A percentile compares a stretch with the other conserved stretches of the same genome.
phyloP scores from a whole-genome alignment of 2,329 filamentous ascomycete genomes.

The Hypoxylon sp. region DNA sequence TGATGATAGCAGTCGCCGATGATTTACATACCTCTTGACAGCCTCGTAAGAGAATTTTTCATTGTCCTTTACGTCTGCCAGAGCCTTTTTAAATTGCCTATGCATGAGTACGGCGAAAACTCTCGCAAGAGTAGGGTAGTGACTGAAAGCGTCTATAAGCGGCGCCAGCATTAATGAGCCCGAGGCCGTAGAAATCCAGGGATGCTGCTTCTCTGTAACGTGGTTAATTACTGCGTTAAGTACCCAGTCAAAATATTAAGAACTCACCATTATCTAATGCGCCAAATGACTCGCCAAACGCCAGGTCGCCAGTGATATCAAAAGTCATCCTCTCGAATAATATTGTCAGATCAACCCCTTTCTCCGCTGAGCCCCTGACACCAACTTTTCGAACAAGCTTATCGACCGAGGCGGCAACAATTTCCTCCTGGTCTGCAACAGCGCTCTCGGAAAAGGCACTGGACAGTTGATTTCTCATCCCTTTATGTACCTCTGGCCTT shows the following conservation, averaged over 20 bases:
- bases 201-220: conserved; percentile 43
- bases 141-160: conserved; percentile 45
- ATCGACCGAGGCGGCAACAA: conserved; percentile 45
- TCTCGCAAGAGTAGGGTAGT: conserved; percentile 44
- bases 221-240: background rate
- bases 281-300: conserved; percentile 46
- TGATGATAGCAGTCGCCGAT: background rate
- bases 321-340: conserved; percentile 45
- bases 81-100: conserved; percentile 34
- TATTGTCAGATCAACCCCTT: conserved; percentile 30
- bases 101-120: conserved; percentile 31
- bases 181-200: conserved; percentile 46
- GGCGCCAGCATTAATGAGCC: conserved; percentile 40
- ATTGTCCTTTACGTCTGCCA: conserved; percentile 34
- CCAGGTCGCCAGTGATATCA: conserved; percentile 46
- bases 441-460: conserved; percentile 50
- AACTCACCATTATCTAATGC: conserved; percentile 42
- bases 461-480: conserved; percentile 47
- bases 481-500: conserved; percentile 39
- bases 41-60: conserved; percentile 43
- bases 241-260: background rate
- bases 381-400: conserved; percentile 38
- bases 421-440: conserved; percentile 50
- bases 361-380: conserved; percentile 24
- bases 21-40: conserved; percentile 36